These are phyloP conservation scores for Aurantiochytrium sp. DNA, from an alignment of 108 stramenopile genomes.

Conservation along the genomic window DNA sequence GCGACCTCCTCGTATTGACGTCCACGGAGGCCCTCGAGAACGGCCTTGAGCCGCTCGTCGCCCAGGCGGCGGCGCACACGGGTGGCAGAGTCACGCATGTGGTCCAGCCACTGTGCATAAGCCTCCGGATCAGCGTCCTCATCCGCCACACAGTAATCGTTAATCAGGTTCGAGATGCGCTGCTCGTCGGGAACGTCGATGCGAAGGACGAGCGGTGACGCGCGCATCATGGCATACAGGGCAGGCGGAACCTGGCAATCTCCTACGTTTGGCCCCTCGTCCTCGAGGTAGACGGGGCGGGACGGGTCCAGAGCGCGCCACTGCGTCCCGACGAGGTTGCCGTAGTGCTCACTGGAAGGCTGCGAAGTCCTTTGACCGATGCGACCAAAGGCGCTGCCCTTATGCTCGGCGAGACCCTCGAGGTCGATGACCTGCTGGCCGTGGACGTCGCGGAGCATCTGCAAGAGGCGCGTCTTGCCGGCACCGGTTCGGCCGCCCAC, in stretches of 20 bases:
- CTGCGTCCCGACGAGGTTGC: neutral
- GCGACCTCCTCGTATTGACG: neutral
- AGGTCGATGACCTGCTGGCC: neutral
- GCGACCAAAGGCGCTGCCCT: neutral
- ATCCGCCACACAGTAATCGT: neutral
- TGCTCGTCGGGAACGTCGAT: neutral
- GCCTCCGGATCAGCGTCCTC: neutral
- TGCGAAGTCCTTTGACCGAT: neutral
- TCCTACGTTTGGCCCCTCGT: slow-evolving; percentile 13
- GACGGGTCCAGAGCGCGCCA: slow-evolving; percentile 5
- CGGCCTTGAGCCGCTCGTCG: neutral
- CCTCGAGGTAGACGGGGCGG: slow-evolving; percentile 11
- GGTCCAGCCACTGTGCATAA: neutral
- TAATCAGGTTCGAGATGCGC: neutral
- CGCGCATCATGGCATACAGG: slow-evolving; percentile 5
- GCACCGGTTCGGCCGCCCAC: slow-evolving; percentile 3
- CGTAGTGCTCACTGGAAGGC: neutral
- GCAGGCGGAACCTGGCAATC: neutral
- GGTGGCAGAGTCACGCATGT: neutral
- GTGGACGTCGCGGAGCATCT: neutral
- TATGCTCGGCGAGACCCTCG: neutral
- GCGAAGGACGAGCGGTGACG: neutral
- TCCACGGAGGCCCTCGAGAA: neutral
- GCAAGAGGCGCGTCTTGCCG: slow-evolving; percentile 1
- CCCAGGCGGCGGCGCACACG: neutral